Percentiles rank a stretch among this genome's conserved stretches.
Evolutionary conservation across 164 flowering plant species (phyloP).

Genomic region (Chimonanthus praecox): DNA sequence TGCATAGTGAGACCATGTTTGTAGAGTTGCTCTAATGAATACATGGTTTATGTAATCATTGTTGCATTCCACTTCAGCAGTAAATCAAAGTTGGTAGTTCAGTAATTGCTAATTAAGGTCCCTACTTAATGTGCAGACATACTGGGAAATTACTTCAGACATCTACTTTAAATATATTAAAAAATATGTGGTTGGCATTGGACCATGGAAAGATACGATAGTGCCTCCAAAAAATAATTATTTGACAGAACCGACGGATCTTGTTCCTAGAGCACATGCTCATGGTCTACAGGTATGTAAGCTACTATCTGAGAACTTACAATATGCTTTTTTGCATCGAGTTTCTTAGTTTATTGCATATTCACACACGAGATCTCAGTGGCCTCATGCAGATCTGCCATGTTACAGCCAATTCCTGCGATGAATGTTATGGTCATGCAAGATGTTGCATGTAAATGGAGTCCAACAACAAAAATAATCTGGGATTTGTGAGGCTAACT

Average conservation of each 20-base stretch:
- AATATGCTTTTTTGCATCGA: not conserved
- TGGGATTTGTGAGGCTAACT: too few species aligned
- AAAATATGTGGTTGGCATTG: slow-evolving; percentile 87
- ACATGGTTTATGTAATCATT: not conserved
- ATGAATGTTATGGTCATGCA: too few species aligned
- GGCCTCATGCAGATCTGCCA: too few species aligned
- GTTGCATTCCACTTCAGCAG: not conserved
- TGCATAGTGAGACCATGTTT: not conserved
- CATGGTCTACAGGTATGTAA: slow-evolving; percentile 64
- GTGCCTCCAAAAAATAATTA: slow-evolving; percentile 59
- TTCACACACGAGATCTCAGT: not conserved
- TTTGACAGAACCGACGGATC: slow-evolving; percentile 65
- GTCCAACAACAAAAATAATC: too few species aligned
- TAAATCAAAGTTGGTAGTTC: not conserved
- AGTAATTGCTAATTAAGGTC: slow-evolving; percentile 5
- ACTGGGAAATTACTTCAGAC: slow-evolving; percentile 84
- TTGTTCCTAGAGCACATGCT: slow-evolving; percentile 86
- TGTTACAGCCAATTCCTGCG: too few species aligned
- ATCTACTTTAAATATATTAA: slow-evolving; percentile 68
- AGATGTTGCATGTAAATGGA: too few species aligned
- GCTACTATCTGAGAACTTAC: not conserved
- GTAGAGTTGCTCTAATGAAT: not conserved
- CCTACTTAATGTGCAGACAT: slow-evolving; percentile 47
- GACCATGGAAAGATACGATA: slow-evolving; percentile 92
- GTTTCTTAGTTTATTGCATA: not conserved